Percentiles rank a stretch among this genome's conserved stretches.
phyloP scores from a whole-genome alignment of 495 filamentous ascomycete genomes.

The Clavariopsis aquatica region DNA sequence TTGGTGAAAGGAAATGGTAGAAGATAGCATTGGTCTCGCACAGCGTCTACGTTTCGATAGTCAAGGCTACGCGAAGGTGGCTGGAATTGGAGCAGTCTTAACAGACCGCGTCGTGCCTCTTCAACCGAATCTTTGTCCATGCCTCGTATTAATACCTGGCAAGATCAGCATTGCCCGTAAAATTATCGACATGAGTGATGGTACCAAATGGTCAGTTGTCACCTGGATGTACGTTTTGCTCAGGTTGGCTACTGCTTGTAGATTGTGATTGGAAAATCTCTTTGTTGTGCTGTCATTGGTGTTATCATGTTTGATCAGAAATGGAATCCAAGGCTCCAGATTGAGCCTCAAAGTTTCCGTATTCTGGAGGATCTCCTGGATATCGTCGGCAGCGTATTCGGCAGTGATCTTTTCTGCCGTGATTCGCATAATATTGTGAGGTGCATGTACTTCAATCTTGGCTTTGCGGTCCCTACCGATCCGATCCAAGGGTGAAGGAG shows the following conservation, averaged over 20 bases:
- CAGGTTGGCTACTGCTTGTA: conserved; percentile 11
- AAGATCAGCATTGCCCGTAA: not conserved
- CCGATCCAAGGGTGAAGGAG: conserved; percentile 18
- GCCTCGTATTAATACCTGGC: conserved; percentile 25
- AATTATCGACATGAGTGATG: not conserved
- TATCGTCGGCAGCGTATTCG: conserved; percentile 37
- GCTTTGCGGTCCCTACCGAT: conserved; percentile 27
- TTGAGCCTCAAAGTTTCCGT: conserved; percentile 12
- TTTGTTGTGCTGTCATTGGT: not conserved
- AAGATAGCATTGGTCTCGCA: conserved; percentile 7
- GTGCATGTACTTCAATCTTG: conserved; percentile 30
- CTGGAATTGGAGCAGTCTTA: conserved; percentile 20
- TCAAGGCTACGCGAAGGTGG: not conserved
- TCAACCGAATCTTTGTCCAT: conserved; percentile 9
- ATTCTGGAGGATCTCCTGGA: conserved; percentile 13
- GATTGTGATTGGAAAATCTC: conserved; percentile 3
- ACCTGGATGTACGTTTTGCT: conserved; percentile 19
- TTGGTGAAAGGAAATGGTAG: conserved; percentile 14
- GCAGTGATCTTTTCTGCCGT: conserved; percentile 37
- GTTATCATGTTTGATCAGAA: not conserved
- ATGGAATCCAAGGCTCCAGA: conserved; percentile 19
- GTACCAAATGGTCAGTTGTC: conserved; percentile 7
- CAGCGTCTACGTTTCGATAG: not conserved
- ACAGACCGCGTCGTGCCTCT: conserved; percentile 31
- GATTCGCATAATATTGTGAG: conserved; percentile 29